These are phyloP conservation scores for Aspergillus fumigatiaffinis DNA, from an alignment of 2,329 filamentous ascomycete species.

Conservation along the genomic window DNA sequence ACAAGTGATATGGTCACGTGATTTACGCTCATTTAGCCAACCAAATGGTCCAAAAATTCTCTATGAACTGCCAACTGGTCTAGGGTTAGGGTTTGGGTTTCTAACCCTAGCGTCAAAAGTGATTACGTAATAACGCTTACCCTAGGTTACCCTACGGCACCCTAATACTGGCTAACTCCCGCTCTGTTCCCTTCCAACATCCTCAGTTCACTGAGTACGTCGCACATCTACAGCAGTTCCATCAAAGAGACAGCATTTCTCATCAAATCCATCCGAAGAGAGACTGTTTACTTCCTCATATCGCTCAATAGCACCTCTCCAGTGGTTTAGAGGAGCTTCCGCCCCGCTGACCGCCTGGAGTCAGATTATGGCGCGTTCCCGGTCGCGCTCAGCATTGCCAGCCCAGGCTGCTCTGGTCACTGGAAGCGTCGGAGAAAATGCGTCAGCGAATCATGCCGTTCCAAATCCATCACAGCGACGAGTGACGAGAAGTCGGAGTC, in stretches of 20 bases:
- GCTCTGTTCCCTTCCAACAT: not conserved
- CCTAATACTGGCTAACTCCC: not conserved
- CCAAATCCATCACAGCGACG: conserved; percentile 13
- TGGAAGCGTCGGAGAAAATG: not conserved
- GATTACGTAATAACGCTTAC: not conserved
- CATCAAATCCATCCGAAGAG: not conserved
- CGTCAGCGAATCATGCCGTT: not conserved
- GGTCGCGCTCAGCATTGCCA: not conserved
- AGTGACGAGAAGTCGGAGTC: conserved; percentile 38
- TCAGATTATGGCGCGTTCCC: not conserved
- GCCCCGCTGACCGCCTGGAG: not conserved
- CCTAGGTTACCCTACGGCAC: not conserved
- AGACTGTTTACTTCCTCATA: not conserved
- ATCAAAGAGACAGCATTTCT: not conserved
- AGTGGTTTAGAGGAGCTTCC: not conserved
- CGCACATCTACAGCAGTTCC: not conserved
- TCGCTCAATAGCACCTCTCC: not conserved
- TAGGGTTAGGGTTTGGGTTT: not conserved
- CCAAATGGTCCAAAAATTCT: too few relatives aligned
- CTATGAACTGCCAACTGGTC: too few relatives aligned
- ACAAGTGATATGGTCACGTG: too few relatives aligned
- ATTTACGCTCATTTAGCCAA: too few relatives aligned
- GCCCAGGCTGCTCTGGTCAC: not conserved
- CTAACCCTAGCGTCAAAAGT: not conserved
- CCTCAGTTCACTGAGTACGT: not conserved